phyloP scores from a whole-genome alignment of 148 eudicot species.

The Amaranthus cruentus region DNA sequence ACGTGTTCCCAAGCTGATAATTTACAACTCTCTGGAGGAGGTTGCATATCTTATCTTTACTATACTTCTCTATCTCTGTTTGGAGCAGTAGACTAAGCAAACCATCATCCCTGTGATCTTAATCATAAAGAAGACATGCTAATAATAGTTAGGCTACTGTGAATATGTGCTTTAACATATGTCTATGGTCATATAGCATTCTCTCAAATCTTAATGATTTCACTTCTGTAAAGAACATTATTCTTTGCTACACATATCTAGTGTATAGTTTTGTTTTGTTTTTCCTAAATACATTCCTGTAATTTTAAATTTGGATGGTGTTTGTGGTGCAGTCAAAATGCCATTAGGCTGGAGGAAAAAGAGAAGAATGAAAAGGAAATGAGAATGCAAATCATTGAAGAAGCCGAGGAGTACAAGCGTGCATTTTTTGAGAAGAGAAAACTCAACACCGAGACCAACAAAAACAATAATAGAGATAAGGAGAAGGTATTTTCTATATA shows the following conservation, averaged over 20 bases:
- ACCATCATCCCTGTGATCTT: background rate
- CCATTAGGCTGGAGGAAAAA: slow-evolving; percentile 81
- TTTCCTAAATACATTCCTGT: background rate
- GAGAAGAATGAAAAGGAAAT: slow-evolving; percentile 85
- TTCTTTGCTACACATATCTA: background rate
- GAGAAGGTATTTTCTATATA: slow-evolving; percentile 55
- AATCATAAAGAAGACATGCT: background rate
- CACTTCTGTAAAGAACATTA: background rate
- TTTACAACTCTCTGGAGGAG: background rate
- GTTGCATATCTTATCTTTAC: background rate
- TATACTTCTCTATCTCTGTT: background rate
- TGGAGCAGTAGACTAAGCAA: background rate
- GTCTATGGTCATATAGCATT: background rate
- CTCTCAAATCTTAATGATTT: background rate
- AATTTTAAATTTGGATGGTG: slow-evolving; percentile 4
- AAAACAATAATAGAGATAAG: slow-evolving; percentile 68
- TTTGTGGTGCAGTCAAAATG: slow-evolving; percentile 54
- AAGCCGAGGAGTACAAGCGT: slow-evolving; percentile 73
- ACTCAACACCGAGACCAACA: slow-evolving; percentile 70
- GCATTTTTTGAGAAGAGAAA: slow-evolving; percentile 85
- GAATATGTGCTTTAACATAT: background rate
- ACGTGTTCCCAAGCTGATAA: background rate
- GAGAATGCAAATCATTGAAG: slow-evolving; percentile 78
- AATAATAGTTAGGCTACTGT: background rate
- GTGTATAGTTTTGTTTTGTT: too few relatives aligned